Evolutionary conservation across 441 rosid genomes (phyloP), one percentile per base, ranked within the genome.

Genomic region (Euphorbia schlechtendalii): DNA sequence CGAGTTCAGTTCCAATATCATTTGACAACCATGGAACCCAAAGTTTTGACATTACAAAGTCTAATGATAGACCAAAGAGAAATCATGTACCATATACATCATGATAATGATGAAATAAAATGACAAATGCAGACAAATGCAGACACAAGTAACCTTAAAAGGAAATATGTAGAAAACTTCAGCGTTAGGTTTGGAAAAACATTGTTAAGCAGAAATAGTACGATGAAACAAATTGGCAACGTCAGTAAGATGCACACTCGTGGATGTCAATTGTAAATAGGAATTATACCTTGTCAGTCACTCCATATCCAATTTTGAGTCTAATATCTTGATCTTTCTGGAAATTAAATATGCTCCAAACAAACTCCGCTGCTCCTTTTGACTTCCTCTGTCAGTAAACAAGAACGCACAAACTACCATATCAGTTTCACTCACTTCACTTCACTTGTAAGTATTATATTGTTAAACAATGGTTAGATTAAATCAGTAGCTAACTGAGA

Each of bases 281-380:
- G n/a, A n/a, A n/a, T n/a, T 4, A 36, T 36, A 87, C 99, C 92
- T 86, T 83, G 52, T 89, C 88, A 46, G 78, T 61, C 67, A 86
- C 78, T 69, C 89, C 96, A 66, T 87, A 82, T 65, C 99, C 99
- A 67, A 90, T 55, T 82, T 83, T 90, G 73, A 94, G 63, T 66
- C 96, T 78, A 74, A 90, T 74, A 70, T 89, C 99, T 71, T 94
- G 97, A 58, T 87, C 94, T 74, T 66, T 83, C 69, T 85, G 88
- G 72, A 90, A 94, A 73, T 90, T 83, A 70, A 78, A 71, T 76
- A 84, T 71, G 80, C 81, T 82, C 90, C 84, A 89, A 46, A 86
- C 75, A 68, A 90, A 79, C 66, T 94, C 96, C 4, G 90, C 90
- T 54, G 86, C 96, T 78, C 88, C 97, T 68, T 59, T 88, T 18